A percentile compares a stretch with the other conserved stretches of the same genome.
phyloP scores from a whole-genome alignment of 176 grass and related monocot genomes.

The Carex pumila region DNA sequence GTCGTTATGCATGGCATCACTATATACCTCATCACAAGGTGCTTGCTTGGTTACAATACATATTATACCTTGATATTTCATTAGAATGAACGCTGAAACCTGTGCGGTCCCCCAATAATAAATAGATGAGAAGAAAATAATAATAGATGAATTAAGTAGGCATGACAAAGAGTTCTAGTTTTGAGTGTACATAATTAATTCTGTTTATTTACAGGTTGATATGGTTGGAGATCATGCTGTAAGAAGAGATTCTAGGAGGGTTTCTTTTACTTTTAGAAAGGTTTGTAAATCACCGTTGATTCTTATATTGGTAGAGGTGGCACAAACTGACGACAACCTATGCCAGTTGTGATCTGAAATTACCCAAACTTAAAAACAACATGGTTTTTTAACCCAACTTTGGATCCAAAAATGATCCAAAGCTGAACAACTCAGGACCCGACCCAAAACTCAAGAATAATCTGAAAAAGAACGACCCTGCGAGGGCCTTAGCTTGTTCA shows the following conservation, averaged over 20 bases:
- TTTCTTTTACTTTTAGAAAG: conserved; percentile 95
- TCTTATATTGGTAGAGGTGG: neutral
- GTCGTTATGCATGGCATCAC: conserved; percentile 93
- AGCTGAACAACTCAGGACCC: neutral
- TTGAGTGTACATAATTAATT: neutral
- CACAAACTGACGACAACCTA: neutral
- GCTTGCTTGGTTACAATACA: neutral
- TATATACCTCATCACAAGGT: conserved; percentile 99
- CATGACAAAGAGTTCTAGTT: neutral
- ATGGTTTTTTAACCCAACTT: neutral
- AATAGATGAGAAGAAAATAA: neutral
- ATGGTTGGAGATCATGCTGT: conserved; percentile 48
- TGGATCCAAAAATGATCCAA: neutral
- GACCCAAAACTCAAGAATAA: neutral
- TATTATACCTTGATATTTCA: neutral
- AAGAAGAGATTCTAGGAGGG: conserved; percentile 56
- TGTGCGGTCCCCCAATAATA: neutral
- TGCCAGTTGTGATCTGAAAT: neutral
- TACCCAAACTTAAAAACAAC: neutral
- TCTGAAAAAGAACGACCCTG: neutral
- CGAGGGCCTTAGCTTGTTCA: too few species aligned
- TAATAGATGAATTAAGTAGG: neutral
- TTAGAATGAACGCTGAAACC: neutral
- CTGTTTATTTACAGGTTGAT: conserved; percentile 48
- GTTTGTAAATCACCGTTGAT: conserved; percentile 28